Evolutionary conservation across 345 rosid genomes (phyloP).

Genomic region (Heritiera fomes): DNA sequence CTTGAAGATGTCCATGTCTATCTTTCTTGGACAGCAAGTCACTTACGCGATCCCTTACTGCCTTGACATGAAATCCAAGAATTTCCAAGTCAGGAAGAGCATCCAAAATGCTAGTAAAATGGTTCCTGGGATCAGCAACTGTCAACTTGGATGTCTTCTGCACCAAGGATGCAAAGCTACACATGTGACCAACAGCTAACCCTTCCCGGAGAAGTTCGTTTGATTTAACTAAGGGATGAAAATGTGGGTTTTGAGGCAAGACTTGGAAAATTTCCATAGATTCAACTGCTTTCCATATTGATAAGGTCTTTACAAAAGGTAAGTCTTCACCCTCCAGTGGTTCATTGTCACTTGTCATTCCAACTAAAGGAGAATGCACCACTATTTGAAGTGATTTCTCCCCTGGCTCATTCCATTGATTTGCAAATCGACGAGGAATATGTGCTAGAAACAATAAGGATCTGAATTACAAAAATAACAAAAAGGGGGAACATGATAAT

Average conservation of each 20-base stretch:
- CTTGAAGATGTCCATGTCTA: neutral
- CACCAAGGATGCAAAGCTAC: slow-evolving; percentile 17
- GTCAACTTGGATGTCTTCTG: neutral
- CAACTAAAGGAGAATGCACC: neutral
- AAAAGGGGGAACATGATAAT: slow-evolving; percentile 4
- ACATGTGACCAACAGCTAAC: neutral
- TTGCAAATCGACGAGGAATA: neutral
- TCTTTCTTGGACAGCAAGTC: slow-evolving; percentile 3
- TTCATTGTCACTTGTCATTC: neutral
- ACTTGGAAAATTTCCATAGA: slow-evolving; percentile 7
- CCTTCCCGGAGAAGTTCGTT: slow-evolving; percentile 14
- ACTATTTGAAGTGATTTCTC: neutral
- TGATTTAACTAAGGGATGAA: neutral
- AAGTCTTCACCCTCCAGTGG: neutral
- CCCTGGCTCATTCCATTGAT: neutral
- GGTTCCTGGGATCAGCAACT: neutral
- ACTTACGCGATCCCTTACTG: neutral
- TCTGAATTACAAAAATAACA: neutral
- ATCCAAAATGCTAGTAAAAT: slow-evolving; percentile 16
- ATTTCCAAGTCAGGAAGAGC: slow-evolving; percentile 13
- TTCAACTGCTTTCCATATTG: slow-evolving; percentile 9
- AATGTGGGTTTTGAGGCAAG: slow-evolving; percentile 22
- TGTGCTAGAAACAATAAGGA: neutral
- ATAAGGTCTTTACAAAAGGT: neutral
- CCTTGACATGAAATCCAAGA: slow-evolving; percentile 7